Conservation (phyloP, 345 rosid species). For the Brassica carinata region DNA sequence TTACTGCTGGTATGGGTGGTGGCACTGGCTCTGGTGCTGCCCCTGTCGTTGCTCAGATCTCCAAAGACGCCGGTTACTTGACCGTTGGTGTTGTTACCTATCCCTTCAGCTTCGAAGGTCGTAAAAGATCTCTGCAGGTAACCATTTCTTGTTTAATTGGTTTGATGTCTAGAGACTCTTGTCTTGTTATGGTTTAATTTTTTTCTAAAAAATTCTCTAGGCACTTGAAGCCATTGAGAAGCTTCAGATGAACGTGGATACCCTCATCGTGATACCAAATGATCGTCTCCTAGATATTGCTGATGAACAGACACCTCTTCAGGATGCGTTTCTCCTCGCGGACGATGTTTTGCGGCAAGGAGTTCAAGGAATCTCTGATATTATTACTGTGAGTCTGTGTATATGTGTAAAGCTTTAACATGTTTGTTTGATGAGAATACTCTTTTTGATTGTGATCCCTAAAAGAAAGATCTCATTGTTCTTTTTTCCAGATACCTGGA, state of each 20-base stretch:
- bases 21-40: slow-evolving; percentile 99
- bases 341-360: slow-evolving; percentile 98
- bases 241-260: slow-evolving; percentile 92
- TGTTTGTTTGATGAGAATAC: not conserved
- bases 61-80: slow-evolving; percentile 90
- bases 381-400: slow-evolving; percentile 72
- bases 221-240: slow-evolving; percentile 96
- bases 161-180: not conserved
- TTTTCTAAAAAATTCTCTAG: slow-evolving; percentile 37
- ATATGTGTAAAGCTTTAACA: not conserved
- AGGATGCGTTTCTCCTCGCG: slow-evolving; percentile 98
- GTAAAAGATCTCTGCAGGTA: slow-evolving; percentile 92
- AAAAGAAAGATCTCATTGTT: slow-evolving; percentile 11
- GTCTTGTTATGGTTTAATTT: not conserved
- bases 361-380: slow-evolving; percentile 99
- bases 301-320: slow-evolving; percentile 96
- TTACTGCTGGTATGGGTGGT: slow-evolving; percentile 99
- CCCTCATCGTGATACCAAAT: slow-evolving; percentile 95
- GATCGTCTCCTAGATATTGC: slow-evolving; percentile 96
- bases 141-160: not conserved
- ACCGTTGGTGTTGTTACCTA: slow-evolving; percentile 99
- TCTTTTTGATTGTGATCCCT: not conserved
- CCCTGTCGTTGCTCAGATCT: slow-evolving; percentile 90
- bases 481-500: slow-evolving; percentile 82
- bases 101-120: slow-evolving; percentile 99